Percentiles rank a stretch among this genome's conserved stretches.
These are phyloP conservation scores for Nicotiana attenuata DNA, from an alignment of 257 asterid genomes.

Conservation along the genomic window DNA sequence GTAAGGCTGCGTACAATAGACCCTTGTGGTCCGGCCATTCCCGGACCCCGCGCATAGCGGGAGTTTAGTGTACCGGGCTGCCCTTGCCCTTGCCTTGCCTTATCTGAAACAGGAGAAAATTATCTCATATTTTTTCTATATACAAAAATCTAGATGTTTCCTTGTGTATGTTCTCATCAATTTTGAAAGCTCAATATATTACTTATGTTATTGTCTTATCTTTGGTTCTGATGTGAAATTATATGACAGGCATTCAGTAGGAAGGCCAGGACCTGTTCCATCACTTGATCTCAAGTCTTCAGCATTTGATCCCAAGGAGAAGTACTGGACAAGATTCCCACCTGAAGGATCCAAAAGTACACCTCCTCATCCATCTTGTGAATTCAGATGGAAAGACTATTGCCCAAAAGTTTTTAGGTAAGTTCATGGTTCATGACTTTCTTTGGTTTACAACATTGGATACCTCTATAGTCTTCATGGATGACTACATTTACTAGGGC, in stretches of 20 bases:
- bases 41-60: too few species aligned
- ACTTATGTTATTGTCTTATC: background rate
- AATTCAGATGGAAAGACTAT: constrained; percentile 19
- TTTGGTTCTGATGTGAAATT: background rate
- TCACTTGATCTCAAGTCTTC: constrained; percentile 14
- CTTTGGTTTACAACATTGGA: background rate
- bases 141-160: background rate
- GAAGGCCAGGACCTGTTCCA: constrained; percentile 10
- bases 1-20: too few species aligned
- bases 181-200: background rate
- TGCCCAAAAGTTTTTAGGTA: constrained; percentile 18
- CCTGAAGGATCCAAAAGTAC: constrained; percentile 18
- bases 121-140: background rate
- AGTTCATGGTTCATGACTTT: background rate
- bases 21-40: too few species aligned
- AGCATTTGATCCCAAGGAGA: constrained; percentile 14
- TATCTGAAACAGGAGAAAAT: background rate
- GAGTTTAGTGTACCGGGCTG: too few species aligned
- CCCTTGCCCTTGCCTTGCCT: too few species aligned
- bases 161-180: background rate
- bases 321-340: constrained; percentile 12
- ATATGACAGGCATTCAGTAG: constrained; percentile 12
- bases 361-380: constrained; percentile 12
- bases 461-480: background rate
- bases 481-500: background rate